Evolutionary conservation across 2,329 filamentous ascomycete species (phyloP).

Genomic region (Colletotrichum somersetense): DNA sequence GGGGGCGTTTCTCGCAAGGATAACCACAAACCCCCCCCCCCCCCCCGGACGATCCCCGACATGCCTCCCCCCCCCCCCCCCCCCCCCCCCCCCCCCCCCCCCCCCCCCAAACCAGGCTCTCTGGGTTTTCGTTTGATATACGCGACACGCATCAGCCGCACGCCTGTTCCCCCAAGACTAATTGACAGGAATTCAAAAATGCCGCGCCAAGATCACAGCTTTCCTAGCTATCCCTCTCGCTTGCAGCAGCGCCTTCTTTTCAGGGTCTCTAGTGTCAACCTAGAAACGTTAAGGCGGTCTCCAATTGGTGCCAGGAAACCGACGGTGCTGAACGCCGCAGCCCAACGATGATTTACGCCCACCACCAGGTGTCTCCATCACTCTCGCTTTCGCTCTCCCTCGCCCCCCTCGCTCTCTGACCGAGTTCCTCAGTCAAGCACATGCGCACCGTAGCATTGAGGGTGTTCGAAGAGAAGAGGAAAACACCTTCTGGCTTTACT

Average conservation of each 20-base stretch:
- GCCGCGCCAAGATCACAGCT: not conserved
- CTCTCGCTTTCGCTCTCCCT: not conserved
- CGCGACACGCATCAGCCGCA: constrained; percentile 6
- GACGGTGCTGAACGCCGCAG: constrained; percentile 1
- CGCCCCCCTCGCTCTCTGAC: not conserved
- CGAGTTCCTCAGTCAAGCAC: not conserved
- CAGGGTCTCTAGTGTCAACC: constrained; percentile 14
- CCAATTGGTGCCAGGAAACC: not conserved
- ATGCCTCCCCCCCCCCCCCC: constrained; percentile 3
- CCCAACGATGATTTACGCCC: constrained; percentile 7
- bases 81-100: constrained; percentile 1
- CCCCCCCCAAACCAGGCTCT: not conserved
- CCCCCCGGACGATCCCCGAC: too few species aligned
- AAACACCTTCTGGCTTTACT: constrained; percentile 2
- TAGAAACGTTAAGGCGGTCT: constrained; percentile 12
- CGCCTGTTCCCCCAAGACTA: constrained; percentile 10
- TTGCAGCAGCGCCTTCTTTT: constrained; percentile 5
- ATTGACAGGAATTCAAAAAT: constrained; percentile 10
- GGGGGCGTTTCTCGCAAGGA: not conserved
- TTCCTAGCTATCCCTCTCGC: constrained; percentile 7
- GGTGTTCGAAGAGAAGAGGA: not conserved
- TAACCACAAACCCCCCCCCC: constrained; percentile 11
- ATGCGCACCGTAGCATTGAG: constrained; percentile 1
- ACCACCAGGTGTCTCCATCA: not conserved
- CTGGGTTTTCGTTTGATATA: not conserved